Evolutionary conservation across 257 asterid species (phyloP).

Genomic region (Solanum etuberosum): DNA sequence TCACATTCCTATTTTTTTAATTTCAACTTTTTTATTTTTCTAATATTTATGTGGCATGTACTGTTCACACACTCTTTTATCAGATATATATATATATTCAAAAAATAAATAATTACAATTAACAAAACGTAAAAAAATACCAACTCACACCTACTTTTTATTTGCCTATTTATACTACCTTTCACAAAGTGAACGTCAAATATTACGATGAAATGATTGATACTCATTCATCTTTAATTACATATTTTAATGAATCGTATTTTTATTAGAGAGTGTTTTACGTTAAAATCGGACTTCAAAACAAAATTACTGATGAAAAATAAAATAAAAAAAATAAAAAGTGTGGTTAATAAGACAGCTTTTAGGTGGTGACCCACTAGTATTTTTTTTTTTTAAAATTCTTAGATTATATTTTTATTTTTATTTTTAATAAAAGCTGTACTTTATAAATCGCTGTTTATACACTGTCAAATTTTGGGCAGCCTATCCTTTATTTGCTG

Average conservation of each 20-base stretch:
- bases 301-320: neutral
- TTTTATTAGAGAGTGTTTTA: neutral
- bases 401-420: neutral
- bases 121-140: neutral
- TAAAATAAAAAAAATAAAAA: neutral
- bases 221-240: neutral
- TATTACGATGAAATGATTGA: neutral
- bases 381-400: too few species aligned
- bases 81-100: neutral
- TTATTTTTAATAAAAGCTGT: neutral
- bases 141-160: neutral
- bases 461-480: slow-evolving; percentile 4
- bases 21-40: neutral
- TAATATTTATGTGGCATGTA: neutral
- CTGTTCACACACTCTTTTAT: neutral
- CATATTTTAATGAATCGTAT: neutral
- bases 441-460: neutral
- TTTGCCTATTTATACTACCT: neutral
- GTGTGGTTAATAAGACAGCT: neutral
- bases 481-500: neutral
- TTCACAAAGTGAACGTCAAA: neutral
- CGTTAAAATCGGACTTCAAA: neutral
- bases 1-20: neutral
- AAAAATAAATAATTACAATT: neutral
- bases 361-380: neutral